Evolutionary conservation across 148 eudicot genomes (phyloP), one percentile per base, ranked within the genome.

Genomic region (Polygonum aviculare): DNA sequence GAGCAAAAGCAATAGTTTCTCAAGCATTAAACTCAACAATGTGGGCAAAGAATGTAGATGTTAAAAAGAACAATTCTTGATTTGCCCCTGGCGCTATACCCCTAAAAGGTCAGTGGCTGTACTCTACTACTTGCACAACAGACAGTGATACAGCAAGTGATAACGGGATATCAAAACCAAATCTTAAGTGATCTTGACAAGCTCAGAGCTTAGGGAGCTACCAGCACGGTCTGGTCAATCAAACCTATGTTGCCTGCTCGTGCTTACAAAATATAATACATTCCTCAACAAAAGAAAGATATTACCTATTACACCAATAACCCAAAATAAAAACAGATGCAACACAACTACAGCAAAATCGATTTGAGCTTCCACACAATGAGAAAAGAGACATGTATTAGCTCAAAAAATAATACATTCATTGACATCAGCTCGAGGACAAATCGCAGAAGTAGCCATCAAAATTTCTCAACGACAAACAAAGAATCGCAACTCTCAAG

Each of bases 341-440:
- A 55, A 9, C 33, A 55, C 9, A 5, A 3, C n/a, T 55, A 55
- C 31, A 55, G 19, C 18, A 11, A 26, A 55, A 62, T 62, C 33
- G 38, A 8, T 2, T 33, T 12, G 12, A 16, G 65, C 65, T 59
- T 59, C 9, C 12, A 63, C 35, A 63, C 12, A 35, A 63, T 8
- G 12, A 33, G 35, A 21, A 12, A 35, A 5, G 18, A 33, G 70
- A 12, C 1, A 2, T 67, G 10, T 35, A 15, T 65, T 12, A 67
- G 71, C 71, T 67, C 71, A 1, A 67, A 65, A 67, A 21, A 67
- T 67, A 69, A 95, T 85, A 82, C 98, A 92, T 78, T 95, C 90
- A 11, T 91, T 90, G 73, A 95, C 98, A 86, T 95, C 98, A 76
- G 96, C 98, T n/a, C 97, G 83, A 69, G 97, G 96, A 60, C 96